Conservation (phyloP, 2,329 filamentous ascomycete genomes). For the Immersiporthe knoxdaviesiana region DNA sequence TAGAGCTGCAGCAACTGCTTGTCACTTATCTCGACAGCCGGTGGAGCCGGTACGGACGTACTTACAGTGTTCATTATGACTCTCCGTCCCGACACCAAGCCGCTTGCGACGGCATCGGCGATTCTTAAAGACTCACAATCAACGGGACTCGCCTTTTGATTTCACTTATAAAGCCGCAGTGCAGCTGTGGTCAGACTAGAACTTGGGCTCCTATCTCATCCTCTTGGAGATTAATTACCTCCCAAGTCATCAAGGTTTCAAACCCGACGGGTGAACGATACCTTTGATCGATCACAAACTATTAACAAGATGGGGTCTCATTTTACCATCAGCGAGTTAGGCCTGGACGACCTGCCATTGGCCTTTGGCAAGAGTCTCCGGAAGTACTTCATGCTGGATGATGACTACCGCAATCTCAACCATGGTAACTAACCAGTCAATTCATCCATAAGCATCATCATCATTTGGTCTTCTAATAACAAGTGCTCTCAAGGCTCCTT, state of each 20-base stretch:
- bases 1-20: too few species aligned
- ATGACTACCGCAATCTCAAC: constrained; percentile 74
- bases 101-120: neutral
- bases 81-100: neutral
- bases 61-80: neutral
- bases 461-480: neutral
- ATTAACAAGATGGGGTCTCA: too few species aligned
- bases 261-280: too few species aligned
- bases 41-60: constrained; percentile 3
- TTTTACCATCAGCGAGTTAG: neutral
- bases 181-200: too few species aligned
- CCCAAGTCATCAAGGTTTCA: too few species aligned
- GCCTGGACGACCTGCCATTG: constrained; percentile 8
- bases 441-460: neutral
- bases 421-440: constrained; percentile 44
- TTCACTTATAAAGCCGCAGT: too few species aligned
- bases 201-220: too few species aligned
- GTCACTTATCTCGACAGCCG: neutral
- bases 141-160: neutral
- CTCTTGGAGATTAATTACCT: too few species aligned
- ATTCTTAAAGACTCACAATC: neutral
- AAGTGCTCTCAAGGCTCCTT: constrained; percentile 65
- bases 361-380: constrained; percentile 48
- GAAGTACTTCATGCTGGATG: constrained; percentile 71
- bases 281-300: too few species aligned